phyloP scores from a whole-genome alignment of 495 filamentous ascomycete species.

The Cairneyella variabilis region DNA sequence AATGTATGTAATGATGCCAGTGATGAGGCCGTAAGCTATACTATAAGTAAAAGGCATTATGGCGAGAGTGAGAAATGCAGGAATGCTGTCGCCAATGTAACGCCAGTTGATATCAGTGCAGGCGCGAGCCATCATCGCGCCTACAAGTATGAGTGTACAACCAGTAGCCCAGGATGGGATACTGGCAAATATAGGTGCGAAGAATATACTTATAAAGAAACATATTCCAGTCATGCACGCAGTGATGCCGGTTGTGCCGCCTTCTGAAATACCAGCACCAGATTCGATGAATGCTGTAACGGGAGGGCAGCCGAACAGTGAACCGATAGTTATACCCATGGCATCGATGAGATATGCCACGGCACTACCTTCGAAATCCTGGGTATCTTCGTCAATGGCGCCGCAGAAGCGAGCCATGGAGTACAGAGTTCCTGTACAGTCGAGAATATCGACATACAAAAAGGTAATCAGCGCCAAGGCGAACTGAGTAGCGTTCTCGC shows the following conservation, averaged over 20 bases:
- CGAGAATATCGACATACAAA: constrained; percentile 80
- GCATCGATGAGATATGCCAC: constrained; percentile 79
- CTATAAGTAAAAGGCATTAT: constrained; percentile 84
- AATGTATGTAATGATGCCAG: constrained; percentile 69
- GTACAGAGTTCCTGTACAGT: constrained; percentile 73
- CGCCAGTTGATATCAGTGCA: constrained; percentile 79
- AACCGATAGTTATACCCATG: constrained; percentile 70
- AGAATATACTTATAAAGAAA: constrained; percentile 85
- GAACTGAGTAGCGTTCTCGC: constrained; percentile 60
- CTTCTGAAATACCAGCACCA: constrained; percentile 80
- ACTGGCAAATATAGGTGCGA: constrained; percentile 79
- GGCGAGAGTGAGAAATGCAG: constrained; percentile 74
- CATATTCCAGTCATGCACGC: constrained; percentile 71
- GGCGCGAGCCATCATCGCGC: constrained; percentile 73
- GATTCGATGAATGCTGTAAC: constrained; percentile 83
- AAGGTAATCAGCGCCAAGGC: constrained; percentile 78
- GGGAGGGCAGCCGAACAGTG: constrained; percentile 67
- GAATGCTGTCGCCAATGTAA: constrained; percentile 73
- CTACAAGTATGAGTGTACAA: constrained; percentile 75
- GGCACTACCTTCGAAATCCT: constrained; percentile 76
- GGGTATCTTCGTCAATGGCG: constrained; percentile 66
- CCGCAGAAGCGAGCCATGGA: constrained; percentile 78
- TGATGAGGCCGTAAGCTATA: constrained; percentile 66
- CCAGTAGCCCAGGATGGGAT: constrained; percentile 84
- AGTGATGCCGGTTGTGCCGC: constrained; percentile 76